Percentiles rank a stretch among this genome's conserved stretches.
Conservation (phyloP, 2,329 filamentous ascomycete genomes). For the Neofusicoccum kwambonambiense region DNA sequence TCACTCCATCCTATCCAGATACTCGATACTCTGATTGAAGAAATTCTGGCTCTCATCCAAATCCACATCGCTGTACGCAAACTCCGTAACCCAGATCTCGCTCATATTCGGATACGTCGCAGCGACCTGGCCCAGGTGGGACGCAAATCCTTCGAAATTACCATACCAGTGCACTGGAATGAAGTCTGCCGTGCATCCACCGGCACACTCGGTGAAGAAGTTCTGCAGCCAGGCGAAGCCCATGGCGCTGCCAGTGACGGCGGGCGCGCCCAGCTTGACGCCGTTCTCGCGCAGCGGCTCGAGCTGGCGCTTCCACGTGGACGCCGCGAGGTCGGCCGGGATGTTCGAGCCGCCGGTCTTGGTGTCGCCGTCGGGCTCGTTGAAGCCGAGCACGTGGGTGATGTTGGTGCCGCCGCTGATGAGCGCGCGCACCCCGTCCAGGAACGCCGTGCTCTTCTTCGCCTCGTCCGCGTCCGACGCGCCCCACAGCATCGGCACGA, state of each 20-base stretch:
- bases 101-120: constrained; percentile 50
- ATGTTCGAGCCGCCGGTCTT: constrained; percentile 63
- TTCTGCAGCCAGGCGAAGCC: constrained; percentile 67
- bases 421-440: constrained; percentile 56
- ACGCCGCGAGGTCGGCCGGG: constrained; percentile 59
- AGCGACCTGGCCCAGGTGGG: constrained; percentile 62
- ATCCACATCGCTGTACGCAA: constrained; percentile 58
- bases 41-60: constrained; percentile 61
- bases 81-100: constrained; percentile 75
- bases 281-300: constrained; percentile 65
- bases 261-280: constrained; percentile 68
- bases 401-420: constrained; percentile 54
- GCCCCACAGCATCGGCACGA: constrained; percentile 81
- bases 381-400: constrained; percentile 70
- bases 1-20: constrained; percentile 55
- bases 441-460: constrained; percentile 56
- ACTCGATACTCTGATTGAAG: constrained; percentile 65
- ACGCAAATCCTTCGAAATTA: constrained; percentile 66
- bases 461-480: constrained; percentile 40
- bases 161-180: constrained; percentile 58
- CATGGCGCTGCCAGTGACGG: constrained; percentile 60
- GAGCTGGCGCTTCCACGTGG: constrained; percentile 69
- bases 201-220: constrained; percentile 61
- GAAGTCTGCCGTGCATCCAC: constrained; percentile 49
- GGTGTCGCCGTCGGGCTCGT: constrained; percentile 67